Percentiles rank a stretch among this genome's conserved stretches.
Conservation (phyloP, 257 asterid species). For the Orobanche coerulescens region DNA sequence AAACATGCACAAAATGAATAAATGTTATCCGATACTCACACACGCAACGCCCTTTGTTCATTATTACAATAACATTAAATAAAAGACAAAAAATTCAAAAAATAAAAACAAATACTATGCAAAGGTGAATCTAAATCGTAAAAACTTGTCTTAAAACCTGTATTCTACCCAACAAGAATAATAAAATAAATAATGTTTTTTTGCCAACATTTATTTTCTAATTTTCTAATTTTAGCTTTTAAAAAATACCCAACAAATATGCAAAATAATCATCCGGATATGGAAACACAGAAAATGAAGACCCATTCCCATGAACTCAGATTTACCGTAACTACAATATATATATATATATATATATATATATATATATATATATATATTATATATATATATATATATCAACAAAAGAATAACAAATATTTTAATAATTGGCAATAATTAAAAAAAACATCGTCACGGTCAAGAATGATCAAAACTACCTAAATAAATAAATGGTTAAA, state of each 20-base stretch:
- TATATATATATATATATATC: too few relatives aligned
- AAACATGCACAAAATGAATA: slow-evolving; percentile 19
- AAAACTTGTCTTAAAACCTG: slow-evolving; percentile 11
- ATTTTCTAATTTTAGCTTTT: too few relatives aligned
- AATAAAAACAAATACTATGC: neutral
- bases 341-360: too few relatives aligned
- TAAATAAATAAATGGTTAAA: too few relatives aligned
- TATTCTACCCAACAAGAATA: slow-evolving; percentile 16
- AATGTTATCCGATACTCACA: slow-evolving; percentile 26
- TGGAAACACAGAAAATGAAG: slow-evolving; percentile 42
- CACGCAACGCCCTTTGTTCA: slow-evolving; percentile 19
- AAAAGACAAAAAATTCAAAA: neutral
- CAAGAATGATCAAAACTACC: neutral
- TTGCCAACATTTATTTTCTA: neutral
- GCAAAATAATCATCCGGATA: slow-evolving; percentile 21
- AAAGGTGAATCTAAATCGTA: neutral
- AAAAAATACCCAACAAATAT: too few relatives aligned
- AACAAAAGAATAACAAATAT: slow-evolving; percentile 22
- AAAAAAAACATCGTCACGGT: slow-evolving; percentile 16
- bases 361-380: too few relatives aligned
- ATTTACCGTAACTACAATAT: neutral
- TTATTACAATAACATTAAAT: neutral
- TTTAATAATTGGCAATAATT: slow-evolving; percentile 12
- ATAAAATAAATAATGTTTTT: too few relatives aligned
- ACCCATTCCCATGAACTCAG: slow-evolving; percentile 49